Evolutionary conservation across 495 filamentous ascomycete genomes (phyloP).

Genomic region (Daldinia bambusicola): DNA sequence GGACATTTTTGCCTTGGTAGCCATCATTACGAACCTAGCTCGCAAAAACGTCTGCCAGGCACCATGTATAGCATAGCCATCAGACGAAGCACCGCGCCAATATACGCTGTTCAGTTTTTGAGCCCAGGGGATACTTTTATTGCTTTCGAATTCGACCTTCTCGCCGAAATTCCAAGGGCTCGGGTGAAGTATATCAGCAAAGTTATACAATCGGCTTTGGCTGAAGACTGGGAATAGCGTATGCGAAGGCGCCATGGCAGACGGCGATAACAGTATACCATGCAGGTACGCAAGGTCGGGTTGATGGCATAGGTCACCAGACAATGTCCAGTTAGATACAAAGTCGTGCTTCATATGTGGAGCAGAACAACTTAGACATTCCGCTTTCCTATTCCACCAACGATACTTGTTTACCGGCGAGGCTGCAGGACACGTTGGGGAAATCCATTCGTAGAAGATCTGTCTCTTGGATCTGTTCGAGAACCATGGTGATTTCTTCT

Average conservation of each 20-base stretch:
- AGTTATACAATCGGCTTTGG: slow-evolving; percentile 70
- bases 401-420: slow-evolving; percentile 63
- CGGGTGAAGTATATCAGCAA: slow-evolving; percentile 81
- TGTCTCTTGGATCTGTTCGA: slow-evolving; percentile 38
- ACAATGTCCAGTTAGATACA: slow-evolving; percentile 69
- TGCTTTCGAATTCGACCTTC: slow-evolving; percentile 65
- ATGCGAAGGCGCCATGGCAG: slow-evolving; percentile 68
- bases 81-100: slow-evolving; percentile 68
- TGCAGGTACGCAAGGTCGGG: slow-evolving; percentile 79
- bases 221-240: slow-evolving; percentile 79
- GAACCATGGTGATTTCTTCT: slow-evolving; percentile 40
- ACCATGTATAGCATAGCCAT: slow-evolving; percentile 52
- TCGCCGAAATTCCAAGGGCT: slow-evolving; percentile 67
- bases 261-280: slow-evolving; percentile 71
- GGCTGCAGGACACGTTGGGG: slow-evolving; percentile 64
- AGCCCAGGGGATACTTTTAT: slow-evolving; percentile 59
- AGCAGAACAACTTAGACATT: slow-evolving; percentile 68
- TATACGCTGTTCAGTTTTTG: slow-evolving; percentile 65
- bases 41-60: slow-evolving; percentile 56
- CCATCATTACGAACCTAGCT: slow-evolving; percentile 70
- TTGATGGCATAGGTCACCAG: slow-evolving; percentile 78
- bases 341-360: slow-evolving; percentile 76
- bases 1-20: slow-evolving; percentile 56
- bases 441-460: slow-evolving; percentile 62
- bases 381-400: slow-evolving; percentile 61